phyloP scores from a whole-genome alignment of 805 yeast species.

The Saccharomycopsis sp. region DNA sequence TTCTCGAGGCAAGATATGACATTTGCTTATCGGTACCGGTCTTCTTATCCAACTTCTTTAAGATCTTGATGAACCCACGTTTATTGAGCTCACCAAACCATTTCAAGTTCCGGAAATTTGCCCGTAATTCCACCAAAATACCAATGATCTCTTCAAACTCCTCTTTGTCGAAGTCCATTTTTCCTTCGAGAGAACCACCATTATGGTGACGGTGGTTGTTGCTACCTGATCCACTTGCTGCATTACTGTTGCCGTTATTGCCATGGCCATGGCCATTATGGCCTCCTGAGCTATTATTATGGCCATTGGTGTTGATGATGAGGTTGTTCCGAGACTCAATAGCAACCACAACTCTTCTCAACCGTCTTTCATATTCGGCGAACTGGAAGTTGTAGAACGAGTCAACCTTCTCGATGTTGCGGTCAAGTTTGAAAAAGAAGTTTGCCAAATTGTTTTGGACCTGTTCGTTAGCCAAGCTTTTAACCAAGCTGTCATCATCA shows the following conservation, averaged over 20 bases:
- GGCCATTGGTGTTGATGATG: not conserved
- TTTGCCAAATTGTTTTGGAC: conserved; percentile 46
- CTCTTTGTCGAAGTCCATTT: conserved; percentile 40
- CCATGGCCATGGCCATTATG: conserved; percentile 29
- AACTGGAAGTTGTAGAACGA: conserved; percentile 68
- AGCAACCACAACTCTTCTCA: conserved; percentile 41
- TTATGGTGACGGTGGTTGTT: not conserved
- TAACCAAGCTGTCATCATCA: conserved; percentile 17
- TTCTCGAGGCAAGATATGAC: conserved; percentile 56
- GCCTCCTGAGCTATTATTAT: conserved; percentile 27
- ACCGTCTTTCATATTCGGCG: conserved; percentile 66
- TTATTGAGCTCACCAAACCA: conserved; percentile 94
- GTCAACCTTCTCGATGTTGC: conserved; percentile 77
- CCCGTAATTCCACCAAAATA: conserved; percentile 68
- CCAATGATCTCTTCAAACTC: conserved; percentile 53
- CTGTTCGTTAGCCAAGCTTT: conserved; percentile 33
- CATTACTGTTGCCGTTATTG: conserved; percentile 9
- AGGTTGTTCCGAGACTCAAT: conserved; percentile 21
- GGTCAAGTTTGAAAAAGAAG: conserved; percentile 72
- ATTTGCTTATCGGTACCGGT: conserved; percentile 52
- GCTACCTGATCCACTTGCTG: not conserved
- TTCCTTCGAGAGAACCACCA: conserved; percentile 10
- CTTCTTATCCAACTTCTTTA: conserved; percentile 88
- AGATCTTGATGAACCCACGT: conserved; percentile 80
- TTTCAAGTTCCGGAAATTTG: conserved; percentile 72